phyloP scores from a whole-genome alignment of 306 rosid genomes.

The Biancaea sappan region DNA sequence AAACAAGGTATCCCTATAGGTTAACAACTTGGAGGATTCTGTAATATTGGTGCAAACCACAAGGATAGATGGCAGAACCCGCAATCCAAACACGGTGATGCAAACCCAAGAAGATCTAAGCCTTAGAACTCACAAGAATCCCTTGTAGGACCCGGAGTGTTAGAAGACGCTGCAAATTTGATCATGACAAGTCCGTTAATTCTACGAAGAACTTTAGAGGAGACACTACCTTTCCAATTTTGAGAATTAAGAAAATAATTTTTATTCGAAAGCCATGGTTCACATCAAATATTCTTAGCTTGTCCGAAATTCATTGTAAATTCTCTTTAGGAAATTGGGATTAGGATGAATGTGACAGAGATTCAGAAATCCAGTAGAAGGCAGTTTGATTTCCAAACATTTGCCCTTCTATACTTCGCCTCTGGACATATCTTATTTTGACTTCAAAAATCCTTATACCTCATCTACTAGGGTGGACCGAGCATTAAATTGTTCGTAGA shows the following conservation, averaged over 20 bases:
- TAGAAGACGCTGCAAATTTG: no score
- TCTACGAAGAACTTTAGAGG: no score
- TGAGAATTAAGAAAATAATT: no score
- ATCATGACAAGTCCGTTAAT: no score
- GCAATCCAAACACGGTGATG: no score
- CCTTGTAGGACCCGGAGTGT: no score
- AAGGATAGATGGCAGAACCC: no score
- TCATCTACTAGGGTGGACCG: background rate
- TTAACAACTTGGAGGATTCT: background rate
- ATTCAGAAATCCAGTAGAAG: slow-evolving; percentile 22
- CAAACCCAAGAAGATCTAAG: no score
- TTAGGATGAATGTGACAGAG: slow-evolving; percentile 14
- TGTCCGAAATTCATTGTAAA: slow-evolving; percentile 8
- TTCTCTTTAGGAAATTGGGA: slow-evolving; percentile 9
- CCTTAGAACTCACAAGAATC: no score
- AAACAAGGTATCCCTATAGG: slow-evolving; percentile 4
- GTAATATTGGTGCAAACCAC: no score
- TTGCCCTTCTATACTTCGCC: slow-evolving; percentile 11
- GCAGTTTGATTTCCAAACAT: slow-evolving; percentile 22
- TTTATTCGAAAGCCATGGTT: no score
- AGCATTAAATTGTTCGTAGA: background rate
- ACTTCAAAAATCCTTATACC: background rate
- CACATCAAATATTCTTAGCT: slow-evolving; percentile 2
- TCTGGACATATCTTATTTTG: background rate
- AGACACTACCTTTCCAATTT: no score